Conservation (phyloP, 768 basidiomycete genomes). For the Tulasnella sp. region DNA sequence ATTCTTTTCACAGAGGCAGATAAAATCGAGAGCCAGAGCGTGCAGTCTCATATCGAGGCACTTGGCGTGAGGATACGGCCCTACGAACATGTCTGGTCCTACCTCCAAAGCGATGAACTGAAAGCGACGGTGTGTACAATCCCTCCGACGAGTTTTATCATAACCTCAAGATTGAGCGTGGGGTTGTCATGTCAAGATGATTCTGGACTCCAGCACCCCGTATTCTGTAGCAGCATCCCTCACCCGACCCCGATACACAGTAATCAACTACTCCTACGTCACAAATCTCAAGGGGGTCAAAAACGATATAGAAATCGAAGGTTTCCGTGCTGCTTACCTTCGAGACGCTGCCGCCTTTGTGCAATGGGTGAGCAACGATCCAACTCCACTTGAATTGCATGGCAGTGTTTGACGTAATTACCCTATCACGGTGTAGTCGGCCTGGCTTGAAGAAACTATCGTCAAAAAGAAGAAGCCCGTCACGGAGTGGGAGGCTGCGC, state of each 20-base stretch:
- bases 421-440: conserved; percentile 32
- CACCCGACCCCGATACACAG: conserved; percentile 68
- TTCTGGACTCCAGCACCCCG: conserved; percentile 63
- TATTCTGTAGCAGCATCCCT: conserved; percentile 81
- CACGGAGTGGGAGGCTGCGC: conserved; percentile 87
- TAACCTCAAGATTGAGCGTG: not conserved
- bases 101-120: conserved; percentile 58
- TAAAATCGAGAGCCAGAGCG: conserved; percentile 53
- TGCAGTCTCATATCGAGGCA: conserved; percentile 41
- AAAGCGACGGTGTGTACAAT: conserved; percentile 46
- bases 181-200: conserved; percentile 31
- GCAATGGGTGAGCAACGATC: conserved; percentile 24
- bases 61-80: conserved; percentile 49
- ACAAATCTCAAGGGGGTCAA: conserved; percentile 79
- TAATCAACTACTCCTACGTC: conserved; percentile 50
- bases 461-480: conserved; percentile 52
- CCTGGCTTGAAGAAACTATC: conserved; percentile 81
- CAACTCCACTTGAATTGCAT: not conserved
- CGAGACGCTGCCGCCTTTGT: conserved; percentile 83
- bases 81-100: conserved; percentile 74
- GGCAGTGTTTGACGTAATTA: not conserved
- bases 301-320: conserved; percentile 76
- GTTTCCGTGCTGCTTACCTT: conserved; percentile 72
- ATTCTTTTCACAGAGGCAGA: conserved; percentile 65
- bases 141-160: conserved; percentile 21